Percentiles rank a stretch among this genome's conserved stretches.
Conservation (phyloP, 2,329 filamentous ascomycete genomes). For the Penicillium fuscoglaucum region DNA sequence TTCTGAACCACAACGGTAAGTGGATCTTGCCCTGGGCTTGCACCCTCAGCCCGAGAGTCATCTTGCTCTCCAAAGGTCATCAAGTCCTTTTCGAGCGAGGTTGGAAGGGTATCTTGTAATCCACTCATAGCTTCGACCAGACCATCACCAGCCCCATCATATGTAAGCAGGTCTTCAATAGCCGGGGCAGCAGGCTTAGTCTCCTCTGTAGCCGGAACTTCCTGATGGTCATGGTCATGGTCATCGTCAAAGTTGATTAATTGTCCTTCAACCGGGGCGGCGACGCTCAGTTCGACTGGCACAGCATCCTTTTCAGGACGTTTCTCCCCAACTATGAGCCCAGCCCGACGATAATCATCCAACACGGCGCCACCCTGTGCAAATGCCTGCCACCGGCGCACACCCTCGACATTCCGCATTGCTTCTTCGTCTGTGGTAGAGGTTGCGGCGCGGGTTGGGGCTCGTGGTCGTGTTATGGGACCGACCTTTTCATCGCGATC, state of each 20-base stretch:
- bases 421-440: background rate
- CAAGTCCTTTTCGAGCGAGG: background rate
- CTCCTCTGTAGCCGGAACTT: background rate
- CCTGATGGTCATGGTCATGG: background rate
- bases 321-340: background rate
- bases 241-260: background rate
- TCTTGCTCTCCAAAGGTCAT: background rate
- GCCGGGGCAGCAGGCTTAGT: background rate
- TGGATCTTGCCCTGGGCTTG: background rate
- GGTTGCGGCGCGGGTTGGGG: background rate
- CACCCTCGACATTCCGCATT: background rate
- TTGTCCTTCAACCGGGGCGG: background rate
- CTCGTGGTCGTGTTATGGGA: background rate
- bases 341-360: constrained; percentile 1
- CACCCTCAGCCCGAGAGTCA: background rate
- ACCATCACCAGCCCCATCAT: background rate
- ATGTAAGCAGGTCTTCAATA: background rate
- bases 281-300: background rate
- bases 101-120: too few species aligned
- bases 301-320: background rate
- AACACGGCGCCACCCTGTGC: background rate
- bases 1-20: background rate
- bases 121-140: background rate
- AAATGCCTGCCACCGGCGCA: background rate
- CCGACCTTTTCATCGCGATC: too few species aligned